Base-by-base conservation (phyloP, 2,329 filamentous ascomycete species). In the Xylaria sp. region DNA sequence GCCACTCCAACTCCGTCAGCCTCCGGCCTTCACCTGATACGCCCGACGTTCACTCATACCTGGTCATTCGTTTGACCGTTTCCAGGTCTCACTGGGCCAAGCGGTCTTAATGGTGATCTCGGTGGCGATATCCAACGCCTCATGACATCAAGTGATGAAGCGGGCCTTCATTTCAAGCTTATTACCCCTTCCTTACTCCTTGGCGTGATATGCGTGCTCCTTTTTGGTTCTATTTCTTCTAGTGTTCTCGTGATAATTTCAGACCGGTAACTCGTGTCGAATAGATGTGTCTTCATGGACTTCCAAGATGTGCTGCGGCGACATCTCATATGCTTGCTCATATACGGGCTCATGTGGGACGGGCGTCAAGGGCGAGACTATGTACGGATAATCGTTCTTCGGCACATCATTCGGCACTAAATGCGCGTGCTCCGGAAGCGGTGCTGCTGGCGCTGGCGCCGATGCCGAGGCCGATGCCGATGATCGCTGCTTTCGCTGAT, bases 251-350 rank as follows among this genome's bases (percentile, higher is more conserved):
- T 42, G 42, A 46, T 46, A 3, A 2, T 46, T n/a, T 60, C 10
- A 63, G 53, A 59, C 52, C 11, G 55, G 61, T 18, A 63, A 18
- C 37, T 63, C 61, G 34, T 63, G 50, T 23, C 49, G 50, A n/a
- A 44, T 37, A 10, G 50, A 42, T 10, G 61, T 56, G 34, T 61
- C 19, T 44, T 54, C 61, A 4, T 61, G 61, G 16, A 61, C 61
- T 30, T 63, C 61, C 30, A 55, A 52, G 44, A 63, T 59, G 9
- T 57, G 55, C 23, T 63, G 59, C 8, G 59, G 59, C 23, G 61
- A 61, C 42, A 63, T 13, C 51, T 63, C 61, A 50, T 61, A 57
- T 37, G 59, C 39, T 16, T 42, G 23, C 23, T 30, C 4, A 30
- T 30, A 30, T 30, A 30, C 23, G 23, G 23, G 23, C 23, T 30